Percentiles rank a stretch among this genome's conserved stretches.
These are phyloP conservation scores for Amphicarpaea edgeworthii DNA, from an alignment of 306 rosid species.

Conservation along the genomic window DNA sequence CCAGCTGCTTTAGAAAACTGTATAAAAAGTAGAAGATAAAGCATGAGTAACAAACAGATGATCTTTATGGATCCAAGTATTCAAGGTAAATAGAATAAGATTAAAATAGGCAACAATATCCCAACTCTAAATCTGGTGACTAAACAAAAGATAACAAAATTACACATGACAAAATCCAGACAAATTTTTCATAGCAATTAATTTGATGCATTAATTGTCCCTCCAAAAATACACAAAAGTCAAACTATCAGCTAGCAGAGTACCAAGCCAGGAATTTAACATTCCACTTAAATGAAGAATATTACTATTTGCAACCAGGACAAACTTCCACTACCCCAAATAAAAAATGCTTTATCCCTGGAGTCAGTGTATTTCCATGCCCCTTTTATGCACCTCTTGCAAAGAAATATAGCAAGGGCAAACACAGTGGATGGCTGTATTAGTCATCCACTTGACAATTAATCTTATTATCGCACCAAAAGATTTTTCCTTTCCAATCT, in stretches of 20 bases:
- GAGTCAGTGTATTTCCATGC: not conserved
- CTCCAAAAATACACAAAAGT: constrained; percentile 35
- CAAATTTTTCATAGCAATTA: not conserved
- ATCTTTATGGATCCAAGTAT: constrained; percentile 21
- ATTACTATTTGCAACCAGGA: constrained; percentile 5
- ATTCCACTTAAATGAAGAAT: constrained; percentile 7
- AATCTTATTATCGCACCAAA: constrained; percentile 13
- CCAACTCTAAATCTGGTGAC: constrained; percentile 30
- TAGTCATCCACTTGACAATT: constrained; percentile 24
- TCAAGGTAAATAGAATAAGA: not conserved
- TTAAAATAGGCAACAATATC: constrained; percentile 16
- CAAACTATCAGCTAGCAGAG: constrained; percentile 29
- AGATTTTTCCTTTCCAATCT: constrained; percentile 1
- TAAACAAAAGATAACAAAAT: constrained; percentile 38
- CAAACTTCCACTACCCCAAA: constrained; percentile 34
- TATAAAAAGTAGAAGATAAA: constrained; percentile 31
- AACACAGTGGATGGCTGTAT: constrained; percentile 14
- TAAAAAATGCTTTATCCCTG: not conserved
- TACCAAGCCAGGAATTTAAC: constrained; percentile 24
- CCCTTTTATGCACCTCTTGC: constrained; percentile 13
- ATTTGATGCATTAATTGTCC: constrained; percentile 29
- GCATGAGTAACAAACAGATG: constrained; percentile 35
- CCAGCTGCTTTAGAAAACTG: constrained; percentile 90
- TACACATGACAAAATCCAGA: constrained; percentile 5
- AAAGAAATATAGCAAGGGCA: constrained; percentile 24